Evolutionary conservation across 495 filamentous ascomycete genomes (phyloP), one percentile per base, ranked within the genome.

Genomic region (Penicillium daleae): DNA sequence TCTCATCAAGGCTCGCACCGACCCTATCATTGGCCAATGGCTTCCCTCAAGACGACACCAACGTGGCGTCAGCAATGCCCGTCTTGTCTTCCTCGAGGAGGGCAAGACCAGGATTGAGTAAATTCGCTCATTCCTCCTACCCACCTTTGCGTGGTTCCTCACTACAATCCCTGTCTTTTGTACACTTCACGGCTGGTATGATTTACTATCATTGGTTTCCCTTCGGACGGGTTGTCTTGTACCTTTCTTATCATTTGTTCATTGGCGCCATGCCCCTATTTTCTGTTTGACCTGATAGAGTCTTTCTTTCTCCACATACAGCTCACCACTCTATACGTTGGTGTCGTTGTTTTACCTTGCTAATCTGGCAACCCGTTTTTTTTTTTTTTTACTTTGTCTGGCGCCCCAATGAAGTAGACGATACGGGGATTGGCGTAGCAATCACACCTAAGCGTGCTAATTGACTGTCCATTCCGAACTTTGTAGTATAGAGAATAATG

Each of bases 71-170:
- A 96, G 91, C 77, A 90, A 87, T 61, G 88, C 90, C 31, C 80
- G 90, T 46, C 85, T 95, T 52, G 85, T 89, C 50, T 92, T 90
- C 72, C 78, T 96, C 40, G 94, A 97, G 74, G 94, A 98, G 70
- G 94, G 94, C 19, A 98, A 98, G 83, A 97, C 97, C 80, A 90
- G 94, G 77, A 92, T 95, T 64, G 93, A 97, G 72, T 96, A 78
- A 68, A 57, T 37, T 54, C 27, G 53, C 39, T 51, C 50, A 21
- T 8, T 19, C 39, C 44, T 26, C 10, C 17, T 40, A 29, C 31
- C 15, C 24, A 46, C 31, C 42, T 51, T 33, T 31, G 27, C 24
- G 17, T 57, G 31, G 22, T 10, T 37, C 54, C 48, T 33, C 33
- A 51, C 44, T n/a, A 37, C 35, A 31, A 22, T 26, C 29, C 51